Percentiles rank a stretch among this genome's conserved stretches.
phyloP scores from a whole-genome alignment of 768 basidiomycete species.

The Hericium alpestre region DNA sequence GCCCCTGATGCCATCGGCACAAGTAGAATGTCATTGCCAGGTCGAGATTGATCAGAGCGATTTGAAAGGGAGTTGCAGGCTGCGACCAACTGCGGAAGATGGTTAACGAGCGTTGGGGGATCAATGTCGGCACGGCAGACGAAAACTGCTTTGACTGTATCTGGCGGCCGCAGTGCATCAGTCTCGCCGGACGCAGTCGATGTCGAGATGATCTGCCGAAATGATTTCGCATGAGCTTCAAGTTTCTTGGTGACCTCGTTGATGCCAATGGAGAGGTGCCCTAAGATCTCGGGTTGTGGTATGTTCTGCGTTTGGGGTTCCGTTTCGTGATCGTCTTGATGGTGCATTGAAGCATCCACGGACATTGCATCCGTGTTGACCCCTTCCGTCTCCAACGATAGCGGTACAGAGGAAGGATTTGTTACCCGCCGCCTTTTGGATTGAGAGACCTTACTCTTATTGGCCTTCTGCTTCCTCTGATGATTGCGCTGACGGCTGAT shows the following conservation, averaged over 20 bases:
- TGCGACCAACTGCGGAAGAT: conserved; percentile 70
- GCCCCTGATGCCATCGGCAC: conserved; percentile 59
- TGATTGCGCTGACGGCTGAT: conserved; percentile 3
- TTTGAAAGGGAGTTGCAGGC: conserved; percentile 48
- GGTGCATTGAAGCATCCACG: not conserved
- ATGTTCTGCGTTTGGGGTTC: not conserved
- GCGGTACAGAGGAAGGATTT: not conserved
- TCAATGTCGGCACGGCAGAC: conserved; percentile 70
- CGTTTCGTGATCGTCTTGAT: not conserved
- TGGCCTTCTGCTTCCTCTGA: not conserved
- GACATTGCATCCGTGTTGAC: not conserved
- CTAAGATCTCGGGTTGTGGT: conserved; percentile 19
- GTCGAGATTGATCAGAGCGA: conserved; percentile 6
- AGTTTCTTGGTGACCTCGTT: conserved; percentile 70
- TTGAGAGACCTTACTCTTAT: not conserved
- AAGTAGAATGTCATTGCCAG: conserved; percentile 33
- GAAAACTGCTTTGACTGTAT: conserved; percentile 33
- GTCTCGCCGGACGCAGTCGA: not conserved
- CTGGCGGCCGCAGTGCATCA: not conserved
- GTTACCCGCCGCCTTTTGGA: not conserved
- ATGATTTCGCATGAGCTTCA: conserved; percentile 40
- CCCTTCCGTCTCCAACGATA: no score
- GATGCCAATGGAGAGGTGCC: conserved; percentile 55
- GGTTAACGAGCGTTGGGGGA: conserved; percentile 59
- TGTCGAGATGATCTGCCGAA: not conserved